These are phyloP conservation scores for Backusella westeae DNA, from an alignment of 192 early-diverging fungal species.

Conservation along the genomic window DNA sequence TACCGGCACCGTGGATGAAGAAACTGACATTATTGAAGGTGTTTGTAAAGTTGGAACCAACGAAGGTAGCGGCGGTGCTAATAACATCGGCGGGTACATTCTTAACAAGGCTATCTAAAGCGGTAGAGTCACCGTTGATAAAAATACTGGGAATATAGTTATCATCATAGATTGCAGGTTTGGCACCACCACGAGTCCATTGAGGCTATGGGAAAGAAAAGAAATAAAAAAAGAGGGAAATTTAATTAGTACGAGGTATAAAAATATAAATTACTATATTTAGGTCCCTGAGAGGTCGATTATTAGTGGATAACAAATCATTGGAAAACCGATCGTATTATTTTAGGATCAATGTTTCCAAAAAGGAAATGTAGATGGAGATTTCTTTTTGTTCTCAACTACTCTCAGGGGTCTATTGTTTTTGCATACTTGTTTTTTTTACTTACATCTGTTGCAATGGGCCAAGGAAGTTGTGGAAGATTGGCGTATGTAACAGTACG, in stretches of 20 bases:
- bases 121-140: conserved; percentile 26
- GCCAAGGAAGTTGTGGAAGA: conserved; percentile 41
- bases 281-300: background rate
- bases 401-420: conserved; percentile 33
- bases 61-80: conserved; percentile 28
- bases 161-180: conserved; percentile 33
- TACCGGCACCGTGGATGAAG: conserved; percentile 45
- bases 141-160: conserved; percentile 52
- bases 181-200: conserved; percentile 40
- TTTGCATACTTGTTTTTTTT: conserved; percentile 23
- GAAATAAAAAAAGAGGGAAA: background rate
- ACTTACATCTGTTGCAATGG: conserved; percentile 33
- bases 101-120: conserved; percentile 24
- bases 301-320: background rate
- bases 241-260: background rate
- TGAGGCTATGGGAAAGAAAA: conserved; percentile 11
- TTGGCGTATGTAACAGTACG: conserved; percentile 44
- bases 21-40: conserved; percentile 34
- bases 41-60: conserved; percentile 38
- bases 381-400: conserved; percentile 28
- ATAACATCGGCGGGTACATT: conserved; percentile 16
- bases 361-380: conserved; percentile 23
- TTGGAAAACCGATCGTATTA: background rate
- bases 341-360: background rate
- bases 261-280: background rate